Evolutionary conservation across 306 rosid species (phyloP).

Genomic region (Gillenia trifoliata): DNA sequence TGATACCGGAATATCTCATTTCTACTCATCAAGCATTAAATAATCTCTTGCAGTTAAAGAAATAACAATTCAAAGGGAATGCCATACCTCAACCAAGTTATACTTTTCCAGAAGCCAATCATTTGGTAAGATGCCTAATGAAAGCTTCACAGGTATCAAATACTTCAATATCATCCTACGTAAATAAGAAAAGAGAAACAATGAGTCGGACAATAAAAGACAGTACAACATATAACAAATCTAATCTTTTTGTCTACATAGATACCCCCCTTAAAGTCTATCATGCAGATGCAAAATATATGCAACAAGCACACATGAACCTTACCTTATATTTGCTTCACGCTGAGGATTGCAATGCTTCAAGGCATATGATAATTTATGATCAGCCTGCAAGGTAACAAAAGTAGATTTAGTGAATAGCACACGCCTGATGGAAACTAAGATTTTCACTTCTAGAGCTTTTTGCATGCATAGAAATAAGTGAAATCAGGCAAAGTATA

Average conservation of each 20-base stretch:
- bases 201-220: conserved; percentile 9
- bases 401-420: conserved; percentile 17
- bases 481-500: conserved; percentile 9
- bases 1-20: background rate
- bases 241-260: background rate
- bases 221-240: background rate
- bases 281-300: conserved; percentile 27
- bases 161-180: conserved; percentile 86
- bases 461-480: background rate
- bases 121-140: conserved; percentile 84
- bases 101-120: conserved; percentile 65
- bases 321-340: conserved; percentile 95
- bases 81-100: conserved; percentile 75
- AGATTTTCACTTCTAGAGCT: background rate
- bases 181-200: conserved; percentile 16
- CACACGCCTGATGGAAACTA: background rate
- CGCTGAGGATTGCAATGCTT: conserved; percentile 70
- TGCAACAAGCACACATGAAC: conserved; percentile 48
- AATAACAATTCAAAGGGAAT: background rate
- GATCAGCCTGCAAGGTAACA: conserved; percentile 76
- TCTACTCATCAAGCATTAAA: background rate
- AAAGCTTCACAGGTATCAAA: conserved; percentile 96
- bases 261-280: conserved; percentile 8
- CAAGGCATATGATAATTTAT: conserved; percentile 85
- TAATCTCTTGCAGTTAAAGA: background rate